A percentile compares a stretch with the other conserved stretches of the same genome.
These are phyloP conservation scores for Hypoxylon sp. DNA, from an alignment of 2,329 filamentous ascomycete genomes.

Conservation along the genomic window DNA sequence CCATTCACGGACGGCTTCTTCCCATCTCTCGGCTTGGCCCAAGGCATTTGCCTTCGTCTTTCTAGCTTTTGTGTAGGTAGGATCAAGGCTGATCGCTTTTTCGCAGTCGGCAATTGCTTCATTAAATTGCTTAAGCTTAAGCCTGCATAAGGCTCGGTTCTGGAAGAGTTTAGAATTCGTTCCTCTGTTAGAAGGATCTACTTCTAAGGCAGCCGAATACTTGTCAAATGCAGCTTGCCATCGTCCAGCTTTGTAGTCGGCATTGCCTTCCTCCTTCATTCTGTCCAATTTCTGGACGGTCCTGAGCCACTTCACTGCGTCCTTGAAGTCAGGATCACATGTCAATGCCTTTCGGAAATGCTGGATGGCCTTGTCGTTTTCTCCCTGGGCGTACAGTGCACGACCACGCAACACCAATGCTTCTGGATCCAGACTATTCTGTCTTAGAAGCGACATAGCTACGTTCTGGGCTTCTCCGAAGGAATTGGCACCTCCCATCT, in stretches of 20 bases:
- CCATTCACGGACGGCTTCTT: slow-evolving; percentile 89
- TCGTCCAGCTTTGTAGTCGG: slow-evolving; percentile 86
- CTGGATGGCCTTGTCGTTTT: slow-evolving; percentile 94
- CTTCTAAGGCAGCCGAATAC: slow-evolving; percentile 84
- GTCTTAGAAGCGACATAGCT: slow-evolving; percentile 86
- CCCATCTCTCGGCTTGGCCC: slow-evolving; percentile 89
- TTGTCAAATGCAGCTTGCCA: slow-evolving; percentile 86
- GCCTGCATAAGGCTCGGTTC: slow-evolving; percentile 89
- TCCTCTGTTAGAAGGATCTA: slow-evolving; percentile 90
- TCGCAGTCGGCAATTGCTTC: slow-evolving; percentile 89
- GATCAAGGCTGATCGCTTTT: slow-evolving; percentile 84
- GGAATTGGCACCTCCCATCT: slow-evolving; percentile 91
- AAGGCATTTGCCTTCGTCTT: slow-evolving; percentile 95
- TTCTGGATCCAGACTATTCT: slow-evolving; percentile 93
- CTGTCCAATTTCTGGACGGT: slow-evolving; percentile 92
- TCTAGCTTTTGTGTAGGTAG: slow-evolving; percentile 88
- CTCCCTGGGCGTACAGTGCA: slow-evolving; percentile 89
- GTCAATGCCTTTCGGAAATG: slow-evolving; percentile 91
- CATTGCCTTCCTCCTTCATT: slow-evolving; percentile 94
- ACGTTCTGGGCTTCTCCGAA: slow-evolving; percentile 93
- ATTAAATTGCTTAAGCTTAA: slow-evolving; percentile 86
- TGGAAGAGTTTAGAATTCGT: slow-evolving; percentile 96
- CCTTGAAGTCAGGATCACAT: slow-evolving; percentile 92
- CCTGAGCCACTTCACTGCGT: slow-evolving; percentile 88
- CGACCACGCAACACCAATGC: slow-evolving; percentile 90